Percentiles rank a stretch among this genome's conserved stretches.
phyloP scores from a whole-genome alignment of 148 eudicot species.

The Talinum fruticosum region DNA sequence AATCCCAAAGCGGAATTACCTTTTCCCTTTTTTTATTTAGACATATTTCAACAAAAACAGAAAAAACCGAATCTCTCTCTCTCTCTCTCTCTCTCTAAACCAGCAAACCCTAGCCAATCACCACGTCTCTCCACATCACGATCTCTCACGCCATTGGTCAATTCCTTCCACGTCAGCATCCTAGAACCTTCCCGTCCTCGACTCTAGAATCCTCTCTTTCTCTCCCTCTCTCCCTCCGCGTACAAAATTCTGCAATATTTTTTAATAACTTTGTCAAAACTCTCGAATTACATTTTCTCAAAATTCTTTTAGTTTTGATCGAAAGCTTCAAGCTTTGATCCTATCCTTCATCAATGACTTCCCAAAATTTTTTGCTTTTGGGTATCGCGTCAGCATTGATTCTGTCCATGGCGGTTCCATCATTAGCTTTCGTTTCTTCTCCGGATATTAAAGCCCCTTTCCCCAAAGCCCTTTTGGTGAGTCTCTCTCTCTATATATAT shows the following conservation, averaged over 20 bases:
- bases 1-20: background rate
- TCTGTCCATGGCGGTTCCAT: constrained; percentile 23
- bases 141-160: background rate
- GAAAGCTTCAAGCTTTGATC: background rate
- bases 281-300: background rate
- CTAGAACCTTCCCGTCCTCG: background rate
- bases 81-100: background rate
- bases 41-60: background rate
- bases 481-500: background rate
- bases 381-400: background rate
- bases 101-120: background rate
- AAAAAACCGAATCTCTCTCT: background rate
- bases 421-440: constrained; percentile 36
- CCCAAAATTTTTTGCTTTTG: constrained; percentile 8
- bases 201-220: background rate
- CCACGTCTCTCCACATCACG: background rate
- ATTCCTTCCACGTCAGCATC: background rate
- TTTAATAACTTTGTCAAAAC: background rate
- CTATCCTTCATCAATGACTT: constrained; percentile 23
- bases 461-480: constrained; percentile 63
- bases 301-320: background rate
- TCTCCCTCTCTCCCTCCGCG: background rate
- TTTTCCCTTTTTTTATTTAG: background rate
- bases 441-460: constrained; percentile 35
- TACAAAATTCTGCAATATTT: background rate